Evolutionary conservation across 257 asterid genomes (phyloP), one percentile per base, ranked within the genome.

Genomic region (Solanum habrochaites): DNA sequence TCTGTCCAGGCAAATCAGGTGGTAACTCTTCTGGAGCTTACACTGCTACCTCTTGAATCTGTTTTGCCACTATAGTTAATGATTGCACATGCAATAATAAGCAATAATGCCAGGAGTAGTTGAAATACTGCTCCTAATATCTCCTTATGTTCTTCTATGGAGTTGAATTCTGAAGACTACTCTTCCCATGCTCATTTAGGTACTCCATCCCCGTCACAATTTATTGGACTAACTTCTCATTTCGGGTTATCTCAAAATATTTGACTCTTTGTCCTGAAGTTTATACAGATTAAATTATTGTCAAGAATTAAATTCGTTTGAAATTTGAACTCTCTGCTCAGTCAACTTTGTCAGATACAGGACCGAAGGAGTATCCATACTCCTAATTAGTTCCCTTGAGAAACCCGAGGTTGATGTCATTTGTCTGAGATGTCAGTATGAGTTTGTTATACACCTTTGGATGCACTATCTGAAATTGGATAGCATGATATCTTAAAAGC

Each of bases 1-100:
- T 94, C 92, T 11, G 91, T 95, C 85, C 86, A 90, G 64, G 97
- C 95, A 78, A 92, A 93, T 89, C 97, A 97, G 98, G 99, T 95
- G 67, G 75, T 83, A 80, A 83, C 82, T 45, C 82, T 31, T 64
- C 78, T 40, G 29, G 42, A 39, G 21, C 31, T 47, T 47, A 27
- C 42, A 45, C 42, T 47, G 40, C 67, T 80, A 80, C 43, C 29
- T 80, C 64, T 80, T 80, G 40, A 80, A 47, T 47, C 27, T 47
- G 40, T 78, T 45, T 40, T 80, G 27, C 18, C 67, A 25, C n/a
- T 47, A 27, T 80, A 16, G 67, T 27, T 47, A 16, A 45, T 29
- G 64, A 27, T 80, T 80, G 43, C 58, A 10, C 67, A 80, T 80
- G 29, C 66, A 80, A 29, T 47, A 16, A 29, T 31, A 80, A 47